Base-by-base conservation (phyloP, 768 basidiomycete species). In the Gloeostereum incarnatum region DNA sequence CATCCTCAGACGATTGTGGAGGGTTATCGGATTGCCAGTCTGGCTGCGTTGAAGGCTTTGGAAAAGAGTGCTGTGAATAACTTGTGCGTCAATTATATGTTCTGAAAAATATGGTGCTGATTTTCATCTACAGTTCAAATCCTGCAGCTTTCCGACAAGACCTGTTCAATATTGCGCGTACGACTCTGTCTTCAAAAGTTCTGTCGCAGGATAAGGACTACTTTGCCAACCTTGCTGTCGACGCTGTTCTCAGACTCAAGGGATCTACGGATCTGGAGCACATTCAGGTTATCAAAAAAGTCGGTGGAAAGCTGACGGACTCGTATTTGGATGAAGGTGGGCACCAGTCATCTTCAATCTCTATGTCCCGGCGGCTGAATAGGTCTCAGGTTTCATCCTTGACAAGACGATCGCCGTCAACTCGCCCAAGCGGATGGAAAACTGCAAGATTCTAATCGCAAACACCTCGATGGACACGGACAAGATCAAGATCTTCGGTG, bases 391-490 rank as follows among this genome's bases (percentile, higher is more conserved):
- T 18, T 99, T 98, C 67, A 98, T 99, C 52, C 78, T 99, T 19
- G 92, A 98, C 63, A 99, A 99, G 66, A 71, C 76, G 6, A 94
- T 98, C 40, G 87, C 87, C 7, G 83, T 85, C 16, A 94, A 94
- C 65, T 92, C 88, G 21, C 92, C 94, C 4, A 97, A 97, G 60
- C 78, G 89, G 27, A 68, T 97, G 50, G 89, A 96, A 55, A 93
- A 93, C 48, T 93, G 76, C 16, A 97, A 89, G 59, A 98, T 98
- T 45, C 64, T 99, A 44, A 93, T 99, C 44, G 91, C 94, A 36
- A 98, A 98, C 52, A 99, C 96, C n/a, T 88, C 96, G 3, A 98
- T 98, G 96, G 96, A 99, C 63, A 99, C 96, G 19, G 96, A 99
- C 65, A 99, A 99, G 61, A 96, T 98, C 69, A 99, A 99, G 65